Evolutionary conservation across 257 asterid species (phyloP), one percentile per base, ranked within the genome.

Genomic region (Haberlea rhodopensis): DNA sequence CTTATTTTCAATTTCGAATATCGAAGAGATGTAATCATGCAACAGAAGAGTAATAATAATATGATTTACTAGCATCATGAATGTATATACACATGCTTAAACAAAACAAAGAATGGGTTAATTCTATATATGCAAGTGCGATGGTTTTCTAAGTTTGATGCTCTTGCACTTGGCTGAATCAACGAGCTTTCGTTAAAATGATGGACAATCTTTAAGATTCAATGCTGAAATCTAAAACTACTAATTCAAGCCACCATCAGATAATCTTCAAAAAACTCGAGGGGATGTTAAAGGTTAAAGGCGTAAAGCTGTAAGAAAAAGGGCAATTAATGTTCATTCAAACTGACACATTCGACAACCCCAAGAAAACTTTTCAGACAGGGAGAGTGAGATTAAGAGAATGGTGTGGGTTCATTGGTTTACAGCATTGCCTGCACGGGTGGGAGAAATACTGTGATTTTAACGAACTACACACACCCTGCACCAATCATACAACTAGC

Each of bases 11-110:
- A 67, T 27, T 5, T 49, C 53, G 34, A 62, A 57, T 73, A 40
- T 63, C 58, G 67, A 58, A 19, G 70, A 56, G 26, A 53, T 60
- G 67, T 32, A 45, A 67, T 67, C 59, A 21, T 66, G 78, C 22
- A 67, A 73, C 27, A 46, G 34, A 16, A 54, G 54, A 20, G 22
- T 11, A 9, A 24, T 24, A 18, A 29, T 13, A 15, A 53, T 27
- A 49, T 45, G 60, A 45, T 63, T 49, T 31, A 11, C 28, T 46
- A 15, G 23, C 40, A 43, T 31, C 15, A 31, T 28, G 32, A 28
- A 28, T 28, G 5, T 28, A 2, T 28, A 28, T 28, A 28, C 6
- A 5, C 32, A 2, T 5, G 6, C 32, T 28, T 5, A 28, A 28
- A n/a, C n/a, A n/a, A 56, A 26, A 56, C 53, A 20, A 52, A 24